Evolutionary conservation across 306 rosid genomes (phyloP), one percentile per base, ranked within the genome.

Genomic region (Erythrophleum fordii): DNA sequence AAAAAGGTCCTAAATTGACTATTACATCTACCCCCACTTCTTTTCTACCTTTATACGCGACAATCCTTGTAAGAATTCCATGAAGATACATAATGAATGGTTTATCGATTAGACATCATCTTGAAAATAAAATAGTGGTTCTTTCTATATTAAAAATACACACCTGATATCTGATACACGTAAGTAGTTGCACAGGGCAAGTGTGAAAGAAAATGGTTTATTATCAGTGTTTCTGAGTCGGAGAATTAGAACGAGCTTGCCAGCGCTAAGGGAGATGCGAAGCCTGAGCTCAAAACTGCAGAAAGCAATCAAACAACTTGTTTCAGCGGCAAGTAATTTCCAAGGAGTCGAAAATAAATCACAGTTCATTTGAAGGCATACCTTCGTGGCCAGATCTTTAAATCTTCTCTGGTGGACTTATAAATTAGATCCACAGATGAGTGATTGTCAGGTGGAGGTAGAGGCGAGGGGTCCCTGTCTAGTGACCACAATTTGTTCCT

Each of bases 141-240:
- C 8, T 6, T 52, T 18, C 18, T 52, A 11, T 7, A 16, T 11
- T 58, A 72, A 53, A 48, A 37, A 59, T 44, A n/a, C 86, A 22
- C 58, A 92, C 97, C 97, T 92, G 77, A 92, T 89, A 78, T 92
- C 97, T 68, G 97, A 92, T 13, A 89, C 92, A 6, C 88, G 78
- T 62, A 92, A 85, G 84, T 86, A 85, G 86, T 92, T 90, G 77
- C 89, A 82, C 52, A 90, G 86, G 3, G 92, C 87, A 76, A 89
- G 89, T 23, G 91, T 87, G 28, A 89, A 92, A 46, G 95, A 87
- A 79, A 90, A 78, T 23, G 90, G 58, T 77, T 78, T 92, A 69
- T 66, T 87, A 61, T 90, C 97, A 1, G 79, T 80, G 83, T 92
- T 92, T 87, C 97, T 87, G 80, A 92, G 83, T 16, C 93, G 69